A percentile compares a stretch with the other conserved stretches of the same genome.
Conservation (phyloP, 2,329 filamentous ascomycete genomes). For the Ambrosiella xylebori region DNA sequence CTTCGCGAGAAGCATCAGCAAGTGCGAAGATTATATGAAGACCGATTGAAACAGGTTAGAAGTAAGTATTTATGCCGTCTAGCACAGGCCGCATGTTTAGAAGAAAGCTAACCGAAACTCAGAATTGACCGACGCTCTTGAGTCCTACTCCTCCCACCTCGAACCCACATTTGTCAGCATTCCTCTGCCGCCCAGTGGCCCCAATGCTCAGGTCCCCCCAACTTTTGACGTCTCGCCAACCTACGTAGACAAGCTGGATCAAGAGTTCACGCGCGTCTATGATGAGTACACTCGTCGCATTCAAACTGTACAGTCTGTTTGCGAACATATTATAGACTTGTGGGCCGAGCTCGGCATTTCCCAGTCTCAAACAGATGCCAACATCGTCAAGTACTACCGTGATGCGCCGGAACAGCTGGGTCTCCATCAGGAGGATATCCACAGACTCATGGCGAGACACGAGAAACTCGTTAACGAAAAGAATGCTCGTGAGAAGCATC, state of each 20-base stretch:
- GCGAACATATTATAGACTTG: conserved; percentile 76
- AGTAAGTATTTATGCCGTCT: conserved; percentile 38
- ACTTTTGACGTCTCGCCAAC: conserved; percentile 83
- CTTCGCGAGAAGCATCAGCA: conserved; percentile 76
- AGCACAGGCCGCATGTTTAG: neutral
- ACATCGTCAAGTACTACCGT: conserved; percentile 76
- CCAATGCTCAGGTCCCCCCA: conserved; percentile 58
- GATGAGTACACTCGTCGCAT: conserved; percentile 86
- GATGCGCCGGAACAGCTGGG: conserved; percentile 89
- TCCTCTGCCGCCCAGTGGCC: conserved; percentile 63
- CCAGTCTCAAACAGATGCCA: conserved; percentile 74
- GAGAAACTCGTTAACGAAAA: conserved; percentile 84
- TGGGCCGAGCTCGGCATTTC: conserved; percentile 94
- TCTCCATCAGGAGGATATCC: conserved; percentile 72
- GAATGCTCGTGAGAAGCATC: conserved; percentile 56
- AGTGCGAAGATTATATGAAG: conserved; percentile 66
- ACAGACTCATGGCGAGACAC: conserved; percentile 51
- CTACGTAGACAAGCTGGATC: conserved; percentile 74
- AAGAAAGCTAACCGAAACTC: neutral
- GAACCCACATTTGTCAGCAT: conserved; percentile 78
- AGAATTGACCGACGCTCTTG: conserved; percentile 86
- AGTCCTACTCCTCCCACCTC: conserved; percentile 92
- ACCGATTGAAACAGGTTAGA: conserved; percentile 89
- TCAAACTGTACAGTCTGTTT: conserved; percentile 52
- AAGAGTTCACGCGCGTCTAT: conserved; percentile 86